Base-by-base conservation (phyloP, 768 basidiomycete genomes). In the Amanita pseudoporphyria region DNA sequence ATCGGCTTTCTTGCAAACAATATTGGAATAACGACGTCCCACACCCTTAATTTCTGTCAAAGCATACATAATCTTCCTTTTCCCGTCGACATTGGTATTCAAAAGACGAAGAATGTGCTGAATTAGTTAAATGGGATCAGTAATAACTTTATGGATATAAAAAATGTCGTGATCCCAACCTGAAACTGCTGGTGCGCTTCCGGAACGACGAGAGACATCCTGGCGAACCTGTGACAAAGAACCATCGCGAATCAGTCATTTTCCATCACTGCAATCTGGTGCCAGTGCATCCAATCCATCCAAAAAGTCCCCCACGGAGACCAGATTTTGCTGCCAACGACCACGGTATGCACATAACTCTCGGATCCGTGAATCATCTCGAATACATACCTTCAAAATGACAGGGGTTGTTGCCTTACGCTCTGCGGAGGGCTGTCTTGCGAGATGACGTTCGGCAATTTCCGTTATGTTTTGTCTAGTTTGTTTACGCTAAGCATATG, bases 1-100 rank as follows among this genome's bases (percentile, higher is more conserved):
- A 73, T 98, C 96, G 54, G 96, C 96, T 78, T 99, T 99, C 74
- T 98, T 98, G 83, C 96, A 98, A 59, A 98, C 95, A 62, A 98
- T 72, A 74, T 98, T 98, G 64, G 96, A 84, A 73, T 98, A 99
- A 47, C 96, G 87, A 57, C 96, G 86, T 62, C 96, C 96, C 53
- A 99, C 96, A 82, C 96, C 96, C 79, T 98, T 98, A 79, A 99
- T 99, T 77, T 99, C 96, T 42, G 96, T 98, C 76, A 98, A 68
- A 62, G 96, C 95, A 69, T 92, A 98, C 88, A 92, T 97, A 70
- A 99, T 87, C 77, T 99, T 99, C 61, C 96, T 84, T 68, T 95
- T 94, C 59, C 96, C 96, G 70, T 98, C 95, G 58, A 99, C 96
- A 76, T 98, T 98, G 67, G 96, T 98, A 79, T 98, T 98, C 60